These are phyloP conservation scores for Wolfiporia cocos DNA, from an alignment of 1,284 basidiomycete species.

Conservation along the genomic window DNA sequence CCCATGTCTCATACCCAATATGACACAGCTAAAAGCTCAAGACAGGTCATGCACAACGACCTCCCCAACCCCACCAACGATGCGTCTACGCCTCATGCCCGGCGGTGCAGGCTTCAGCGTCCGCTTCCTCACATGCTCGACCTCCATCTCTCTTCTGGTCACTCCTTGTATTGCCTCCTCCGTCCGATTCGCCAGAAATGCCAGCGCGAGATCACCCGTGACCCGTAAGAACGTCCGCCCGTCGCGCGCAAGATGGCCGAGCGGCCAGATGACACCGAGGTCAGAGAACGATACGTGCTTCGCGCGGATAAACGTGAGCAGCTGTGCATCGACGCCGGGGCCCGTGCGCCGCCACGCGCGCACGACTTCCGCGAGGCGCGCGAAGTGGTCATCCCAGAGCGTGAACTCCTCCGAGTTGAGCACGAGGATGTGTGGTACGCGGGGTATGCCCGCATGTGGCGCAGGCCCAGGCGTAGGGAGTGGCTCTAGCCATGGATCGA, in stretches of 20 bases:
- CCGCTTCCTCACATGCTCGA: slow-evolving; percentile 27
- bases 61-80: slow-evolving; percentile 45
- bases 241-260: slow-evolving; percentile 16
- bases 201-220: slow-evolving; percentile 36
- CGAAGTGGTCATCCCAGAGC: slow-evolving; percentile 67
- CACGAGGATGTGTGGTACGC: slow-evolving; percentile 42
- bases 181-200: slow-evolving; percentile 41
- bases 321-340: slow-evolving; percentile 2
- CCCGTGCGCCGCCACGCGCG: slow-evolving; percentile 38
- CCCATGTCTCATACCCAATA: no score
- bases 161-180: slow-evolving; percentile 25
- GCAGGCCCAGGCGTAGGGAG: slow-evolving; percentile 49
- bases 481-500: slow-evolving; percentile 81
- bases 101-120: slow-evolving; percentile 2
- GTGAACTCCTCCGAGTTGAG: slow-evolving; percentile 75
- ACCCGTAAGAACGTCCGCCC: slow-evolving; percentile 31
- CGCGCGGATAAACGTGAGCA: slow-evolving; percentile 31
- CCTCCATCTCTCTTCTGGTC: slow-evolving; percentile 37
- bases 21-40: no score
- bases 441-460: slow-evolving; percentile 20
- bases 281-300: slow-evolving; percentile 57
- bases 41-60: slow-evolving; percentile 41
- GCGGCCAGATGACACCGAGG: slow-evolving; percentile 36
- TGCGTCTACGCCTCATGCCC: slow-evolving; percentile 28
- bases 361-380: slow-evolving; percentile 44